Evolutionary conservation across 2,329 filamentous ascomycete genomes (phyloP).

Genomic region (Chaetomiaceae sp.): DNA sequence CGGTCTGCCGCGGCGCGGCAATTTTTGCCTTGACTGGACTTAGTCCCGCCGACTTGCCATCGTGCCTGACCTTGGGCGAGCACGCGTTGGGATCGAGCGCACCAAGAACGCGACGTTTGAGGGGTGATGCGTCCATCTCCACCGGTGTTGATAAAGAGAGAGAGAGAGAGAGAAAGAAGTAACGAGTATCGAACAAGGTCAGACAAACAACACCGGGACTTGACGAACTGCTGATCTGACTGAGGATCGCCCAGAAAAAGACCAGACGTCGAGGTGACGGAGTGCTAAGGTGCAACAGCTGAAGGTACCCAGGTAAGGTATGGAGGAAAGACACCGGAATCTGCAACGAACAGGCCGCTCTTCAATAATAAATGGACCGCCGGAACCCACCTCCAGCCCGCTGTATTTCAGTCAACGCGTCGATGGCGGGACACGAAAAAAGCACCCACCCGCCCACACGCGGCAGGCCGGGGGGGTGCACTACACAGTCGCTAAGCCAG

Average conservation of each 20-base stretch:
- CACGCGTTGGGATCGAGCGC: slow-evolving; percentile 44
- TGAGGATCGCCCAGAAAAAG: too few relatives aligned
- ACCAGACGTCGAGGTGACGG: too few relatives aligned
- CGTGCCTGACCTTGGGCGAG: slow-evolving; percentile 16
- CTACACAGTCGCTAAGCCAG: too few relatives aligned
- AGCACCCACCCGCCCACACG: neutral
- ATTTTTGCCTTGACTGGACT: slow-evolving; percentile 1
- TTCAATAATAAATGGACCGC: neutral
- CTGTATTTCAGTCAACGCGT: neutral
- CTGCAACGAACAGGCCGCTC: too few relatives aligned
- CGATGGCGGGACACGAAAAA: slow-evolving; percentile 1
- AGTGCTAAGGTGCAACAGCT: too few relatives aligned
- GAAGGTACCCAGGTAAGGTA: too few relatives aligned
- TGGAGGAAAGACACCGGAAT: too few relatives aligned
- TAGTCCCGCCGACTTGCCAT: neutral
- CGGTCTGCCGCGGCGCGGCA: neutral
- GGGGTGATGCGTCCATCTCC: slow-evolving; percentile 32
- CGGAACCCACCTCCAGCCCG: neutral
- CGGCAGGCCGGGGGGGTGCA: too few relatives aligned
- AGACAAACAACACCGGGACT: too few relatives aligned
- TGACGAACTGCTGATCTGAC: too few relatives aligned
- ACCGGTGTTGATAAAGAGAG: neutral
- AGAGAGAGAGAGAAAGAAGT: too few relatives aligned
- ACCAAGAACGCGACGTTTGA: slow-evolving; percentile 47
- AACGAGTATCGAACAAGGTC: too few relatives aligned